Evolutionary conservation across 2,329 filamentous ascomycete species (phyloP).

Genomic region (Diaporthe australafricana): DNA sequence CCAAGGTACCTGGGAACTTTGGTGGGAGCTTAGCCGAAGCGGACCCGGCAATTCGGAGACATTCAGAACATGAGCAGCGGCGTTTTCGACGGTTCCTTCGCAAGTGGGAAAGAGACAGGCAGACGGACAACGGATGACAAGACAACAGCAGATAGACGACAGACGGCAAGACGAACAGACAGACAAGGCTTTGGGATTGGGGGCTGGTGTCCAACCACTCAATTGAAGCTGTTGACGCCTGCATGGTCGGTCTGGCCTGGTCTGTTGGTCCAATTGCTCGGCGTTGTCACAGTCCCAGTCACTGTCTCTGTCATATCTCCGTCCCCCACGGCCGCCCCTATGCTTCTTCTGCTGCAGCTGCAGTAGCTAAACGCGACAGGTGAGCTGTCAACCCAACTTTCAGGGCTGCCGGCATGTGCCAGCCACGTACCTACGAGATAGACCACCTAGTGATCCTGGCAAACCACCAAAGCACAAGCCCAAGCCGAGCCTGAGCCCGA

Average conservation of each 20-base stretch:
- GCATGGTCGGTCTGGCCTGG: background rate
- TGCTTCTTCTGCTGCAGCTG: constrained; percentile 23
- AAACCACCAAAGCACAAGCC: background rate
- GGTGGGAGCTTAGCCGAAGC: constrained; percentile 1
- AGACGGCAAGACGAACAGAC: background rate
- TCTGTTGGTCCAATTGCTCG: constrained; percentile 4
- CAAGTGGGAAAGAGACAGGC: no score
- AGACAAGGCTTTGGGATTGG: constrained; percentile 1
- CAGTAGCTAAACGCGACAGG: constrained; percentile 17
- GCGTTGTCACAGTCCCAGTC: background rate
- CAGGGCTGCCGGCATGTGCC: constrained; percentile 25
- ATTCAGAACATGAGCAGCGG: background rate
- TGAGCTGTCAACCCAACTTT: constrained; percentile 25
- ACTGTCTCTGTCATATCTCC: background rate
- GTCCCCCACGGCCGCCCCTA: constrained; percentile 7
- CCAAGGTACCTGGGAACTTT: background rate
- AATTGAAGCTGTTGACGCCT: background rate
- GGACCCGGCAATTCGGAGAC: constrained; percentile 13
- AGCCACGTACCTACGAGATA: background rate
- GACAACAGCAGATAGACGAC: background rate
- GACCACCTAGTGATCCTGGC: background rate
- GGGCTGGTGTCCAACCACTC: constrained; percentile 20
- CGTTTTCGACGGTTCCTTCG: no score
- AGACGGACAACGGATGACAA: background rate
- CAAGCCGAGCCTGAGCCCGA: background rate